Evolutionary conservation across 1,284 basidiomycete genomes (phyloP).

Genomic region (Leccinum huronense): DNA sequence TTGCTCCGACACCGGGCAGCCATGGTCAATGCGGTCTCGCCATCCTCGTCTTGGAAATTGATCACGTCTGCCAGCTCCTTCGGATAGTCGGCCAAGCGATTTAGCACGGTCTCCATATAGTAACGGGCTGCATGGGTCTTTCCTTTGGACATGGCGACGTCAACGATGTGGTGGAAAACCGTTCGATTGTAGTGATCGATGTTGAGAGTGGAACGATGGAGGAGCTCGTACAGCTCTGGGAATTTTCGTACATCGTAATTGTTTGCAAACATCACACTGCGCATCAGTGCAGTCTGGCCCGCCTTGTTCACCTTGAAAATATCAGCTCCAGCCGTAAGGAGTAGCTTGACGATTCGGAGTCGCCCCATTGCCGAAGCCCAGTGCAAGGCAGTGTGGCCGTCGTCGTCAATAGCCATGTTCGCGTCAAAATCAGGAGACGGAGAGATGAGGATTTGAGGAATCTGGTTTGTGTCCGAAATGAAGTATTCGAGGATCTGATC

Average conservation of each 20-base stretch:
- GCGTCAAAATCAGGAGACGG: constrained; percentile 94
- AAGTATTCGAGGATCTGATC: constrained; percentile 99
- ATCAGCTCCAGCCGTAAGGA: constrained; percentile 93
- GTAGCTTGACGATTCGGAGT: constrained; percentile 92
- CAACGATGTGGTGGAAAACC: constrained; percentile 98
- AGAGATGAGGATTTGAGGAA: constrained; percentile 84
- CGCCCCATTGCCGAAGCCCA: constrained; percentile 99
- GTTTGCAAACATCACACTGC: constrained; percentile 99
- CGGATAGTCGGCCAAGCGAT: constrained; percentile 90
- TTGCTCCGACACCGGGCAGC: constrained; percentile 96
- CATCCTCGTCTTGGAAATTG: constrained; percentile 99
- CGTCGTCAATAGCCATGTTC: constrained; percentile 97
- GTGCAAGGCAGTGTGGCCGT: constrained; percentile 95
- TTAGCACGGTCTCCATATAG: constrained; percentile 97
- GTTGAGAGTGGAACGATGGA: constrained; percentile 97
- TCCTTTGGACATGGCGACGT: constrained; percentile 97
- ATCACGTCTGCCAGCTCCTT: constrained; percentile 97
- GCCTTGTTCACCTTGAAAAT: constrained; percentile 97
- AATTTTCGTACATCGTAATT: constrained; percentile 99
- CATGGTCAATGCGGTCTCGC: constrained; percentile 96
- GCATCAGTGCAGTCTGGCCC: constrained; percentile 98
- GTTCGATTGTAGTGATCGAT: constrained; percentile 99
- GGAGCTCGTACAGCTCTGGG: constrained; percentile 93
- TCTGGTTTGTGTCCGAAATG: constrained; percentile 94
- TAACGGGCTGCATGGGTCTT: constrained; percentile 98